Evolutionary conservation across 768 basidiomycete genomes (phyloP), one percentile per base, ranked within the genome.

Genomic region (Phylloporus arenicola): DNA sequence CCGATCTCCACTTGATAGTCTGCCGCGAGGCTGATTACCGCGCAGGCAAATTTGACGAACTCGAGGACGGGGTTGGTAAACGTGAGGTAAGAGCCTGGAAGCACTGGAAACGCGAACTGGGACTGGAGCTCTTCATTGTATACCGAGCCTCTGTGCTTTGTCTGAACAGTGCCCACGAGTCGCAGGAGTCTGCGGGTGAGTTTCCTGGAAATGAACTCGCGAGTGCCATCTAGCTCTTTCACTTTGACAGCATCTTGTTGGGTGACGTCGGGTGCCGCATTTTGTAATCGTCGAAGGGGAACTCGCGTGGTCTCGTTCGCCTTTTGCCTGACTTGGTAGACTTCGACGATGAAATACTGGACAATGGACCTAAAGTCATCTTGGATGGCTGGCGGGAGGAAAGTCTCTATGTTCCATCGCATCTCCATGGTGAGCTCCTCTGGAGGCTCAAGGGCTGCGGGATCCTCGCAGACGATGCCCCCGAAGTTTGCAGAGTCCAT

Each of bases 401-500:
- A 97, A 1, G 79, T 75, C 53, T 84, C 77, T 54, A 97, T 90
- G 64, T 98, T 97, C 94, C 94, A 98, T 45, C 82, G 80, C 80
- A 94, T 88, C 58, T 87, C 84, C 42, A 92, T 71, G 3, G 78
- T 72, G 20, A 93, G 74, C 22, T 86, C 79, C 47, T 84, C 78
- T 0, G 86, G 81, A 19, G 80, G 75, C 33, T 88, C 83, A 22
- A 82, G 62, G 6, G 86, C 85, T 17, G 81, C 63, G 0, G 91
- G 86, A 55, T 92, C 76, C 60, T 86, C 81, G 61, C 89, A 92
- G n/a, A 92, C 78, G 48, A 98, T 78, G 2, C 90, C 93, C 16
- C 87, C 91, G 64, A 86, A 82, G 67, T 98, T 99, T 25, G 92
- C 90, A 12, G 83, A 76, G 69, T 99, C 96, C 92, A 98, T 92